A percentile compares a stretch with the other conserved stretches of the same genome.
Conservation (phyloP, 2,329 filamentous ascomycete species). For the Penicillium sp. region DNA sequence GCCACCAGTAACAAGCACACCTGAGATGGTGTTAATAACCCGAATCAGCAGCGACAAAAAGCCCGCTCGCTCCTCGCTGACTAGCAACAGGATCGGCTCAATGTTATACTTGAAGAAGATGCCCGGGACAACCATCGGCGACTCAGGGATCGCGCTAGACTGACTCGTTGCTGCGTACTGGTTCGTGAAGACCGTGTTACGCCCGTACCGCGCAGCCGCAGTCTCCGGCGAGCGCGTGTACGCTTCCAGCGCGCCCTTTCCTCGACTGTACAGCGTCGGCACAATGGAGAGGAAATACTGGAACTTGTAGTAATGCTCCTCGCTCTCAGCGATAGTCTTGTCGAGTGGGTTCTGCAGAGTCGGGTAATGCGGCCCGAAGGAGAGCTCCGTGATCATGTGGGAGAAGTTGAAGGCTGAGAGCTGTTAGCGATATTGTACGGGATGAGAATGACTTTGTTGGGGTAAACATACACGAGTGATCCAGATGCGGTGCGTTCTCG, state of each 20-base stretch:
- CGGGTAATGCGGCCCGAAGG: slow-evolving; percentile 95
- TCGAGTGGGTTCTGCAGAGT: slow-evolving; percentile 92
- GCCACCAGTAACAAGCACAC: slow-evolving; percentile 87
- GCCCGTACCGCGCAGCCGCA: slow-evolving; percentile 33
- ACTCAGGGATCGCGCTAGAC: slow-evolving; percentile 62
- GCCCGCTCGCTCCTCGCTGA: slow-evolving; percentile 76
- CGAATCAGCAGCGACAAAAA: slow-evolving; percentile 74
- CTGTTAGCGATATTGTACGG: background rate
- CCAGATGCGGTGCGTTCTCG: slow-evolving; percentile 74
- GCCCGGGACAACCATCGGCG: slow-evolving; percentile 65
- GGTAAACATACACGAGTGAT: slow-evolving; percentile 66
- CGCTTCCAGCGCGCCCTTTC: slow-evolving; percentile 42
- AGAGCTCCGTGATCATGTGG: slow-evolving; percentile 92
- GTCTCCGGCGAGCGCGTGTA: slow-evolving; percentile 35
- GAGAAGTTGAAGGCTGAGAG: slow-evolving; percentile 88
- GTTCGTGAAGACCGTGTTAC: slow-evolving; percentile 72
- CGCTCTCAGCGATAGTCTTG: slow-evolving; percentile 76
- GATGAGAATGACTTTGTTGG: background rate
- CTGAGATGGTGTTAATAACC: slow-evolving; percentile 84
- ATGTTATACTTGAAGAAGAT: slow-evolving; percentile 99
- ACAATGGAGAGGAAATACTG: slow-evolving; percentile 97
- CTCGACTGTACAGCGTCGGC: slow-evolving; percentile 83
- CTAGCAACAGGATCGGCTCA: slow-evolving; percentile 84
- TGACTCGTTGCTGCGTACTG: slow-evolving; percentile 97
- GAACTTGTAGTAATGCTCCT: slow-evolving; percentile 84